Percentiles rank a stretch among this genome's conserved stretches.
Conservation (phyloP, 129 eudicot species). For the Artemisia tridentata region DNA sequence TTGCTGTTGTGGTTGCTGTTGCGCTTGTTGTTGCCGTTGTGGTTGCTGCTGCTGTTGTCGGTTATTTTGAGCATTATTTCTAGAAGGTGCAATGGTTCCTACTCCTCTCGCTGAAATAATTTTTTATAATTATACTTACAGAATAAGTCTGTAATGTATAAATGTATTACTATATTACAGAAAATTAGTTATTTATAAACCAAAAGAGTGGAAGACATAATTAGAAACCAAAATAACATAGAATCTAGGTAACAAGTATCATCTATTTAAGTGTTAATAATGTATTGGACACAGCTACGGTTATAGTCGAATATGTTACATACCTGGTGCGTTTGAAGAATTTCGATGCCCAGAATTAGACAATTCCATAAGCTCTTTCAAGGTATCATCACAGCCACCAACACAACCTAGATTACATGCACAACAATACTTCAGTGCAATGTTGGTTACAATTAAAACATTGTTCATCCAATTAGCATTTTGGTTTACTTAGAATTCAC, state of each 20-base stretch:
- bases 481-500: background rate
- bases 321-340: conserved; percentile 64
- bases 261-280: background rate
- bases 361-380: conserved; percentile 70
- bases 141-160: background rate
- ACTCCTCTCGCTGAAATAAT: conserved; percentile 61
- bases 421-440: conserved; percentile 9
- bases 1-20: background rate
- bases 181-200: background rate
- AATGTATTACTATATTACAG: background rate
- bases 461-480: no score
- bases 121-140: background rate
- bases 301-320: conserved; percentile 13
- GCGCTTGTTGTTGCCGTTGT: no score
- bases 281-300: no score
- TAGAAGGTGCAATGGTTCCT: conserved; percentile 51
- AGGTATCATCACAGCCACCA: conserved; percentile 90
- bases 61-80: conserved; percentile 50
- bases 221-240: background rate
- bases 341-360: conserved; percentile 79
- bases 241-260: background rate
- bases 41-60: conserved; percentile 32
- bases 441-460: background rate
- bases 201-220: background rate
- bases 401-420: conserved; percentile 63